These are phyloP conservation scores for Kodamaea hsintzibuensis DNA, from an alignment of 805 yeast species.

Conservation along the genomic window DNA sequence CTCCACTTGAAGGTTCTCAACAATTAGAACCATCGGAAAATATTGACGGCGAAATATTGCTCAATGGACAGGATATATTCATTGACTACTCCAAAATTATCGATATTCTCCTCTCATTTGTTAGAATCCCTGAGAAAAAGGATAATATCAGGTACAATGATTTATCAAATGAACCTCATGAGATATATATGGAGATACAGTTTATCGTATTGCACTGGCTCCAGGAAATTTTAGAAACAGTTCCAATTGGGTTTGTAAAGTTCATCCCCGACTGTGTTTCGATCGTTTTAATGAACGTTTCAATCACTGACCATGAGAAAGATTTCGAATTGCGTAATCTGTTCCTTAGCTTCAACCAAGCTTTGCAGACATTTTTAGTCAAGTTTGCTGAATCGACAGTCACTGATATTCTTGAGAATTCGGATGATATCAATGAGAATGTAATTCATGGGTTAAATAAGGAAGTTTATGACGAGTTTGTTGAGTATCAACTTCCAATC, in stretches of 20 bases:
- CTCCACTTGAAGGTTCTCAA: constrained; percentile 2
- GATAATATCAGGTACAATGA: constrained; percentile 23
- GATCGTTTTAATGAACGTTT: constrained; percentile 51
- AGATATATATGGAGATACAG: constrained; percentile 60
- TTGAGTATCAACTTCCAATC: constrained; percentile 41
- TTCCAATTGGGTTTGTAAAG: constrained; percentile 73
- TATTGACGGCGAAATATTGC: constrained; percentile 27
- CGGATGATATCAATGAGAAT: constrained; percentile 50
- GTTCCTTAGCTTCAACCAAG: constrained; percentile 35
- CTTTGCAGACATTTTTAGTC: constrained; percentile 33
- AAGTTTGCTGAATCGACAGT: constrained; percentile 31
- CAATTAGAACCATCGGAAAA: constrained; percentile 23
- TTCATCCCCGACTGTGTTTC: constrained; percentile 75
- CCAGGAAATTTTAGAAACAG: constrained; percentile 64
- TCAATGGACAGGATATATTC: constrained; percentile 68
- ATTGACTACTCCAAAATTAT: constrained; percentile 80
- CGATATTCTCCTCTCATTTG: constrained; percentile 76
- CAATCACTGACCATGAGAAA: constrained; percentile 35
- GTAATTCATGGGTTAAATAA: constrained; percentile 48
- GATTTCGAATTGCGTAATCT: constrained; percentile 39
- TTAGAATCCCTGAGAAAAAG: constrained; percentile 53
- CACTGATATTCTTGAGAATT: constrained; percentile 11
- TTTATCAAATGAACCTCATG: constrained; percentile 37
- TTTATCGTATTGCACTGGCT: constrained; percentile 82
- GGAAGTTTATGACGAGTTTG: constrained; percentile 42